Conservation (phyloP, 1,284 basidiomycete genomes). For the Trametes sp. region DNA sequence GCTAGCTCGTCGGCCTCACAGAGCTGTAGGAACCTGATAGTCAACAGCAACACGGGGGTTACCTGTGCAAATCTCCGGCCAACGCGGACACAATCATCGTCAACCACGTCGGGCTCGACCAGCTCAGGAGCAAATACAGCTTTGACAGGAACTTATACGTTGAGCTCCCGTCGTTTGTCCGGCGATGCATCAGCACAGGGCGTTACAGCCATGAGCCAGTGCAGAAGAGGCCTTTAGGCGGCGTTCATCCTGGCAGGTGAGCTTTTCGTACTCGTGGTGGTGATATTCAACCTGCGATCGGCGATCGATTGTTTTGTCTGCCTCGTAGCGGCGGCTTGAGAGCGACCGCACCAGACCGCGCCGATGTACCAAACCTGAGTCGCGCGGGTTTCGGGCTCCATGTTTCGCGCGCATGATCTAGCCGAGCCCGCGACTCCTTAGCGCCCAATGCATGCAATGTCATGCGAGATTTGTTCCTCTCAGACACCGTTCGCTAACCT, state of each 20-base stretch:
- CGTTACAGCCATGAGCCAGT: conserved; percentile 25
- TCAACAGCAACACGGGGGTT: conserved; percentile 30
- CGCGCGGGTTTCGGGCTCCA: no score
- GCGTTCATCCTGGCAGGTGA: conserved; percentile 17
- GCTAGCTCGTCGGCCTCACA: not conserved
- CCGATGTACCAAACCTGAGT: no score
- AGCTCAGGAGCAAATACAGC: conserved; percentile 19
- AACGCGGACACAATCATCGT: conserved; percentile 34
- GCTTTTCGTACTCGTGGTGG: not conserved
- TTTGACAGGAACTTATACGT: conserved; percentile 24
- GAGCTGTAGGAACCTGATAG: not conserved
- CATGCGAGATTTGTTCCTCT: no score
- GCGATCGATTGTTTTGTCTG: no score
- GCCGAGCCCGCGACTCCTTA: no score
- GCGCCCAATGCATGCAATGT: no score
- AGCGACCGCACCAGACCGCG: no score
- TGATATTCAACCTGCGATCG: no score
- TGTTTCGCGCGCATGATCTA: no score
- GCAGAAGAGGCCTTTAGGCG: conserved; percentile 22
- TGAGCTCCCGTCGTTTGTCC: conserved; percentile 30
- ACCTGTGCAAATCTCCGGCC: conserved; percentile 4
- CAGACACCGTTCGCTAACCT: not conserved
- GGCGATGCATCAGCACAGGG: conserved; percentile 29
- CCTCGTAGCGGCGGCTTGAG: no score
- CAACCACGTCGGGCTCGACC: conserved; percentile 15